Base-by-base conservation (phyloP, 768 basidiomycete genomes). In the Agaricus sinodeliciosus region DNA sequence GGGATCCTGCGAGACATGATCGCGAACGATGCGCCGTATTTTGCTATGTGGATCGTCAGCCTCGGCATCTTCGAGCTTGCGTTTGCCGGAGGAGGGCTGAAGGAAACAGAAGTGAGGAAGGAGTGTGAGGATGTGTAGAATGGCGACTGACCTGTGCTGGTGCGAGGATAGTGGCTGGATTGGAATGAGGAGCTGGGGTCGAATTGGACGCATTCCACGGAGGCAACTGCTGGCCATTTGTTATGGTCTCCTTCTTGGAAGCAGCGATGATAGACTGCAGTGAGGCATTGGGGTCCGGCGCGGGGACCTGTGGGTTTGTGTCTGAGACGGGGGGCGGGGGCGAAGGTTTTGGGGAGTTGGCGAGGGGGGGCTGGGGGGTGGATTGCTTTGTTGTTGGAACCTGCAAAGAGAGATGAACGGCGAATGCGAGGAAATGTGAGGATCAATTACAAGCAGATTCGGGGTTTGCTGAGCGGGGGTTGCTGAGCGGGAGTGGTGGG, bases 21-120 rank as follows among this genome's bases (percentile, higher is more conserved):
- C 86, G 67, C 85, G 85, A 45, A 90, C 85, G 59, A 88, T 87
- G 61, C 89, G 85, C 53, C 89, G 80, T 64, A 90, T 90, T 75
- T 91, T 91, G 59, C 72, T 77, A 59, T 90, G 87, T 0, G 81
- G 73, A 61, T 80, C 79, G 57, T 88, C 85, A 3, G 78, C 72
- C 31, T 79, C 78, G 4, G 78, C 70, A 13, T 79, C 77, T 45
- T 90, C 88, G 18, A 88, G 72, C 66, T 90, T 90, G 57, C 89
- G 87, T 69, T 91, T 91, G 39, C 75, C 74, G 31, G 77, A 73
- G 35, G 81, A 72, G 11, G 68, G 52, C 69, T 73, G 41, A 51
- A 43, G 55, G 34, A 50, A 50, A 48, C 51, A 55, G 49, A 48
- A 36, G 55, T 60, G 36, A 9, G 26, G 40, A 48, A 13, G 39